These are phyloP conservation scores for Akanthomyces lecanii DNA, from an alignment of 2,329 filamentous ascomycete species.

Conservation along the genomic window DNA sequence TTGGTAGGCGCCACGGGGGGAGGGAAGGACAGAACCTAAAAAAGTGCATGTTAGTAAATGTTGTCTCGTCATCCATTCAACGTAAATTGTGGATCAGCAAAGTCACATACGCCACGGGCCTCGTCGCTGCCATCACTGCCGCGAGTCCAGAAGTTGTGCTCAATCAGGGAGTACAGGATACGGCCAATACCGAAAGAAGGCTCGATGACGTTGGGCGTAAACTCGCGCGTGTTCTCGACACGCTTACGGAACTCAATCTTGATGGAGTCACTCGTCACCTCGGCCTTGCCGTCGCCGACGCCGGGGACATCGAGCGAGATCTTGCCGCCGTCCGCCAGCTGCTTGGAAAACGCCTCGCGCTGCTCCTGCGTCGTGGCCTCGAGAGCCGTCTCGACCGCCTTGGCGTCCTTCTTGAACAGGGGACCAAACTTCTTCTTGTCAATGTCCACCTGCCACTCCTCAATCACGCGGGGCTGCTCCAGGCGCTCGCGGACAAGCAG, in stretches of 20 bases:
- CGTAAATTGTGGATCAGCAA: neutral
- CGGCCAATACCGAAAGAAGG: conserved; percentile 96
- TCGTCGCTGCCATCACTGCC: conserved; percentile 58
- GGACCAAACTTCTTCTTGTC: conserved; percentile 97
- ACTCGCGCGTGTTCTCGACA: conserved; percentile 81
- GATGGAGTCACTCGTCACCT: conserved; percentile 75
- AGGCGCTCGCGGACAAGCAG: conserved; percentile 80
- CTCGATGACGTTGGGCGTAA: conserved; percentile 93
- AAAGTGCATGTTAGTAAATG: conserved; percentile 13
- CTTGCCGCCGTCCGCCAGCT: conserved; percentile 69
- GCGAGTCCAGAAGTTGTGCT: conserved; percentile 94
- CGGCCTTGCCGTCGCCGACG: conserved; percentile 66
- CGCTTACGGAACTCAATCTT: conserved; percentile 79
- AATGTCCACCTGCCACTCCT: conserved; percentile 84
- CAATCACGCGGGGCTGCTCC: conserved; percentile 70
- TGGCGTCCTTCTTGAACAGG: conserved; percentile 90
- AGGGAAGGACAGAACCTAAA: conserved; percentile 49
- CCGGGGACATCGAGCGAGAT: conserved; percentile 70
- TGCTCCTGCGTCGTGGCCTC: conserved; percentile 73
- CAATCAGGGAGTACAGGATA: conserved; percentile 87
- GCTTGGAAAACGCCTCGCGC: conserved; percentile 72
- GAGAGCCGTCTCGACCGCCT: conserved; percentile 76
- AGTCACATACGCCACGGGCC: conserved; percentile 71
- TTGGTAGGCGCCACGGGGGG: conserved; percentile 84
- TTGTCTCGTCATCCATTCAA: neutral